Evolutionary conservation across 2,329 filamentous ascomycete species (phyloP).

Genomic region (Clathrospora elynae): DNA sequence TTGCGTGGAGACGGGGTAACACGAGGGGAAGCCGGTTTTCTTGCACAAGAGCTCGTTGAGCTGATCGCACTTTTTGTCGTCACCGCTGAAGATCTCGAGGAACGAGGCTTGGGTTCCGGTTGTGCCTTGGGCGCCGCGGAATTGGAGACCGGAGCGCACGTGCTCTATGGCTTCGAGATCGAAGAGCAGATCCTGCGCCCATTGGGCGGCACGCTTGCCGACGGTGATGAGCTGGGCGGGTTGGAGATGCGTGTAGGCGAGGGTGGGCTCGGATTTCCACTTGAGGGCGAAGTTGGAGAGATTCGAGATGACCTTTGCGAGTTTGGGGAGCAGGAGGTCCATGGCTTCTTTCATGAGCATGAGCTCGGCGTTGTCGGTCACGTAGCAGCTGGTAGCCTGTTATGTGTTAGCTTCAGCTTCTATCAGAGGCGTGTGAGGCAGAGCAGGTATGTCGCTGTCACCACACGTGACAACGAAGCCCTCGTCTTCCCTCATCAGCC

Average conservation of each 20-base stretch:
- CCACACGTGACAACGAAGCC: too few species aligned
- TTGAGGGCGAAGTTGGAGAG: slow-evolving; percentile 73
- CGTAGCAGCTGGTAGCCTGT: slow-evolving; percentile 35
- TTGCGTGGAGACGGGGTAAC: slow-evolving; percentile 71
- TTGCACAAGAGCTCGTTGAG: slow-evolving; percentile 67
- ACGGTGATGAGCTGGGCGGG: slow-evolving; percentile 68
- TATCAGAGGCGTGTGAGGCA: neutral
- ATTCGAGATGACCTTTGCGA: slow-evolving; percentile 79
- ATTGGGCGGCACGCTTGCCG: slow-evolving; percentile 71
- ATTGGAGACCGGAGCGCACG: slow-evolving; percentile 69
- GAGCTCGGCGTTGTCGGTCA: slow-evolving; percentile 37
- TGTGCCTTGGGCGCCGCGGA: slow-evolving; percentile 67
- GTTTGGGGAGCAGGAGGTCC: slow-evolving; percentile 75
- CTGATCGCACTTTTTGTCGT: slow-evolving; percentile 64
- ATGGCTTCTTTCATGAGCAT: slow-evolving; percentile 77
- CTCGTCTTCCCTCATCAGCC: too few species aligned
- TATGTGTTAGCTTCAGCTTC: slow-evolving; percentile 67
- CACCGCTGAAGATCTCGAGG: slow-evolving; percentile 68
- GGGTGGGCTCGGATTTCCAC: slow-evolving; percentile 72
- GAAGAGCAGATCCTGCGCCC: slow-evolving; percentile 76
- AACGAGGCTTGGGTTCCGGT: slow-evolving; percentile 65
- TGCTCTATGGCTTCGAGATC: slow-evolving; percentile 76
- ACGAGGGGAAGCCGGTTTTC: slow-evolving; percentile 67
- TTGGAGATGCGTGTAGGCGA: slow-evolving; percentile 78
- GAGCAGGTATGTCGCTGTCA: too few species aligned